phyloP scores from a whole-genome alignment of 2,329 filamentous ascomycete genomes.

The Xylariaceae sp. region DNA sequence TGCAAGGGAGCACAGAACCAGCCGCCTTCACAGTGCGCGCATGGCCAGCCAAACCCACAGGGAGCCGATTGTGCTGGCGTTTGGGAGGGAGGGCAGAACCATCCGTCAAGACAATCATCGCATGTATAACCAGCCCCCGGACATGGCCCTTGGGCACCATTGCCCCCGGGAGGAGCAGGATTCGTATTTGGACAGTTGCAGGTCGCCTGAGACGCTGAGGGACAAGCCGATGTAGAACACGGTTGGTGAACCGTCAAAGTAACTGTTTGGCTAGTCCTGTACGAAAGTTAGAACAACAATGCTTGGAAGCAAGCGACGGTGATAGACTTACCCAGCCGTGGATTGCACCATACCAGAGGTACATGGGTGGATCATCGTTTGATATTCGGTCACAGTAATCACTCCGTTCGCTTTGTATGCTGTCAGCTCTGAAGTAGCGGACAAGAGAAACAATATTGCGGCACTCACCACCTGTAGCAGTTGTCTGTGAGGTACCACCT shows the following conservation, averaged over 20 bases:
- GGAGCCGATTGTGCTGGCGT: slow-evolving; percentile 45
- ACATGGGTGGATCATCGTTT: slow-evolving; percentile 14
- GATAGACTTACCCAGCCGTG: slow-evolving; percentile 10
- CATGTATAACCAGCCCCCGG: slow-evolving; percentile 47
- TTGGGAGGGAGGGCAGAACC: slow-evolving; percentile 47
- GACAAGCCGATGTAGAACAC: slow-evolving; percentile 27
- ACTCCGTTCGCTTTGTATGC: slow-evolving; percentile 21
- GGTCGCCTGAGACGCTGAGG: slow-evolving; percentile 21
- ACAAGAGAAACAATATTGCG: not conserved
- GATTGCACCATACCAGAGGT: not conserved
- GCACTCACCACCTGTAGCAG: slow-evolving; percentile 28
- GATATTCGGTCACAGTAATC: slow-evolving; percentile 28
- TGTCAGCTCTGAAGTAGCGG: slow-evolving; percentile 3
- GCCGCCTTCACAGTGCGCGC: slow-evolving; percentile 45
- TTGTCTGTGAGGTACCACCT: slow-evolving; percentile 11
- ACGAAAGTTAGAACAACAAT: slow-evolving; percentile 1
- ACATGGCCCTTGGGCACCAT: slow-evolving; percentile 41
- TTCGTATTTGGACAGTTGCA: slow-evolving; percentile 31
- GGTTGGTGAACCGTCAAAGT: slow-evolving; percentile 28
- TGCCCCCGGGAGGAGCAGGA: slow-evolving; percentile 25
- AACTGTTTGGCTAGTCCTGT: slow-evolving; percentile 10
- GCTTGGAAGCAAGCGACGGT: not conserved
- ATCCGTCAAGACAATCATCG: slow-evolving; percentile 45
- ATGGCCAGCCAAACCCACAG: slow-evolving; percentile 48
- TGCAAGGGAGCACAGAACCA: slow-evolving; percentile 46